A percentile compares a stretch with the other conserved stretches of the same genome.
phyloP scores from a whole-genome alignment of 2,329 filamentous ascomycete genomes.

The Epichloe coenophiala region DNA sequence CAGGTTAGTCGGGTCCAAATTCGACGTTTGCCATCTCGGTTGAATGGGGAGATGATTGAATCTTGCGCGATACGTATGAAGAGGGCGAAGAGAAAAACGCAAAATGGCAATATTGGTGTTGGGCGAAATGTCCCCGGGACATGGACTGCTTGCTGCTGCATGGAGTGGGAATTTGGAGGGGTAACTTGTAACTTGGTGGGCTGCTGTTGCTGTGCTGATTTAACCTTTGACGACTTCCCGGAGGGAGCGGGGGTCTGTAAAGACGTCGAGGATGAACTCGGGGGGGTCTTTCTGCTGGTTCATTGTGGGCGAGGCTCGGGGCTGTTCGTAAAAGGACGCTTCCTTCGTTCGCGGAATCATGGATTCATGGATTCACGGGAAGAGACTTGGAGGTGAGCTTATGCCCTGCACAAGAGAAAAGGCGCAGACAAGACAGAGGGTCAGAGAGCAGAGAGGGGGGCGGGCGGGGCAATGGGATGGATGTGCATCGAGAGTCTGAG shows the following conservation, averaged over 20 bases:
- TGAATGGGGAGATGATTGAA: too few relatives aligned
- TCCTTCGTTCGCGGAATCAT: too few relatives aligned
- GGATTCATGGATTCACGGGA: too few relatives aligned
- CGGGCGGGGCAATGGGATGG: neutral
- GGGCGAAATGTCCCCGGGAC: neutral
- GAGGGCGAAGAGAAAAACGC: too few relatives aligned
- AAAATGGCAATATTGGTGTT: neutral
- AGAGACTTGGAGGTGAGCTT: neutral
- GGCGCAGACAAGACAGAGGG: neutral
- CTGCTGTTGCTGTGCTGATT: too few relatives aligned
- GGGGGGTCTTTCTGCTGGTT: slow-evolving; percentile 49
- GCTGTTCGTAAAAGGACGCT: too few relatives aligned
- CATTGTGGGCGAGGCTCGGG: neutral
- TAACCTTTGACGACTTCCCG: slow-evolving; percentile 93
- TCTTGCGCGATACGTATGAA: too few relatives aligned
- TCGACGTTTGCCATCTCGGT: neutral
- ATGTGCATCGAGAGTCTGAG: too few relatives aligned
- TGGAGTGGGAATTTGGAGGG: too few relatives aligned
- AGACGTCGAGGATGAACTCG: slow-evolving; percentile 88
- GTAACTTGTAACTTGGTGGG: neutral
- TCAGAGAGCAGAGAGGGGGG: too few relatives aligned
- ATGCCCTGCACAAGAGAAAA: neutral
- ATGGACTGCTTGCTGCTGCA: too few relatives aligned
- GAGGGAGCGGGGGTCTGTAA: slow-evolving; percentile 79
- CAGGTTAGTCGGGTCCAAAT: too few relatives aligned